phyloP scores from a whole-genome alignment of 2,329 filamentous ascomycete genomes.

The Dothiorella sarmentorum region DNA sequence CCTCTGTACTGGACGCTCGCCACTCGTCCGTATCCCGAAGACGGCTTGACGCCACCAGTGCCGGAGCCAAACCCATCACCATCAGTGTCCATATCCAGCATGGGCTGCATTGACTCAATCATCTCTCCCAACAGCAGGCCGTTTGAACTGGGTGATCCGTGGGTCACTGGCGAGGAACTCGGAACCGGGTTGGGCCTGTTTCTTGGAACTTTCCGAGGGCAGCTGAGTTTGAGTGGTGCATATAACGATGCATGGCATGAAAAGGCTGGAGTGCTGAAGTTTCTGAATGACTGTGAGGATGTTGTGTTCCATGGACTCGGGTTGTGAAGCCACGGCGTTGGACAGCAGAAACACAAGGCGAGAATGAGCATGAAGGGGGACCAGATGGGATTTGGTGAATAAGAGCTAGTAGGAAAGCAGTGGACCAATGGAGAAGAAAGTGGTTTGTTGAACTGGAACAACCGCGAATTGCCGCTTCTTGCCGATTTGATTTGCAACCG shows the following conservation, averaged over 20 bases:
- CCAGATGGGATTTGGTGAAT: no score
- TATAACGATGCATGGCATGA: constrained; percentile 47
- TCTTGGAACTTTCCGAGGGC: constrained; percentile 38
- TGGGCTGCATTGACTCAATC: constrained; percentile 32
- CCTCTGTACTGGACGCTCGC: background rate
- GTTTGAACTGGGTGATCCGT: constrained; percentile 36
- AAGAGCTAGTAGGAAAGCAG: no score
- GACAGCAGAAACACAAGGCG: no score
- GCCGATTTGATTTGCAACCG: no score
- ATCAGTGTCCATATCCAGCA: constrained; percentile 21
- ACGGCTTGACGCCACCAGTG: constrained; percentile 2
- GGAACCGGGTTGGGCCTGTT: constrained; percentile 39
- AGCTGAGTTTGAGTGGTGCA: constrained; percentile 39
- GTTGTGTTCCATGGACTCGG: background rate
- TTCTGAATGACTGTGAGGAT: constrained; percentile 18
- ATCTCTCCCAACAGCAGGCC: constrained; percentile 27
- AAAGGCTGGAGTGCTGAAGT: constrained; percentile 17
- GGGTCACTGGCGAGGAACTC: constrained; percentile 48
- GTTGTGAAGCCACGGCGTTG: no score
- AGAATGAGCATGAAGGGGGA: no score
- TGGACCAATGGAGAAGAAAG: no score
- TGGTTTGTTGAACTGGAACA: no score
- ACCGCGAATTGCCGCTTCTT: no score
- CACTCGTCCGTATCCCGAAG: background rate
- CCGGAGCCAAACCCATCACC: constrained; percentile 17